phyloP scores from a whole-genome alignment of 768 basidiomycete species.

The Cystoderma amianthinum region DNA sequence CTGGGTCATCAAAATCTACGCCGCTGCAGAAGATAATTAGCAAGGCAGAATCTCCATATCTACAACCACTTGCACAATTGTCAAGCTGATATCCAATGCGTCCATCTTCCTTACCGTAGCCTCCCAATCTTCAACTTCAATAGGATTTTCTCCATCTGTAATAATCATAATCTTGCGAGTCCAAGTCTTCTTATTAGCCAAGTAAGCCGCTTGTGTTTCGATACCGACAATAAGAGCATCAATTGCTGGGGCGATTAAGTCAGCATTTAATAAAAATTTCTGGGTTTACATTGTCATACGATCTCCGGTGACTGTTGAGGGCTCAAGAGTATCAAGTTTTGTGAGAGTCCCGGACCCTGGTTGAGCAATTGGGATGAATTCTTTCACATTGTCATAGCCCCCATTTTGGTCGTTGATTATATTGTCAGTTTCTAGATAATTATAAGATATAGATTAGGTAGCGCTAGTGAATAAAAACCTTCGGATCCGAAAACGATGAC shows the following conservation, averaged over 20 bases:
- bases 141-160: constrained; percentile 78
- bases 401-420: constrained; percentile 50
- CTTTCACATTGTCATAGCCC: constrained; percentile 69
- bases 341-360: constrained; percentile 63
- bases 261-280: neutral
- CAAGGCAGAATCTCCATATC: neutral
- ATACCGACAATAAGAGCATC: constrained; percentile 85
- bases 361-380: constrained; percentile 62
- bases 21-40: constrained; percentile 43
- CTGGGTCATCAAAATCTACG: constrained; percentile 80
- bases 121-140: constrained; percentile 75
- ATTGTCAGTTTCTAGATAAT: constrained; percentile 60
- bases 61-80: constrained; percentile 56
- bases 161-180: constrained; percentile 77
- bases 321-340: constrained; percentile 51
- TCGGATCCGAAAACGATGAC: constrained; percentile 84
- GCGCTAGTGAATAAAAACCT: no score
- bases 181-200: constrained; percentile 74
- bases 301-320: constrained; percentile 56
- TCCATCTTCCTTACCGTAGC: constrained; percentile 61
- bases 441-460: no score
- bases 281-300: constrained; percentile 33
- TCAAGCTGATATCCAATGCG: constrained; percentile 45
- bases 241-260: constrained; percentile 45
- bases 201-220: constrained; percentile 66